A percentile compares a stretch with the other conserved stretches of the same genome.
Evolutionary conservation across 768 basidiomycete species (phyloP).

Genomic region (Termitomyces bulborhizus): DNA sequence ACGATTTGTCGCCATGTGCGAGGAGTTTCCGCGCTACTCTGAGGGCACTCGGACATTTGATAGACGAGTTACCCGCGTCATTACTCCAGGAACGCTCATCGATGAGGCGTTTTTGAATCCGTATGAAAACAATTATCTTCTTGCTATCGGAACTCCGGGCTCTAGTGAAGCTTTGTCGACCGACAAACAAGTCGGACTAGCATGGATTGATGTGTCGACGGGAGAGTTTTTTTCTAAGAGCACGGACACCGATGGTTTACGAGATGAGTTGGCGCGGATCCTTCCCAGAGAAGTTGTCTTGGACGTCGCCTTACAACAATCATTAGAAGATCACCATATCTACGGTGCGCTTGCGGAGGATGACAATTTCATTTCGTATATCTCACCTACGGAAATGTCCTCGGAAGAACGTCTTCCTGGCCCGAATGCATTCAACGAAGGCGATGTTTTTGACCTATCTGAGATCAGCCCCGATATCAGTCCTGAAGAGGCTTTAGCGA

Average conservation of each 20-base stretch:
- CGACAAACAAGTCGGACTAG: conserved; percentile 50
- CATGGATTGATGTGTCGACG: conserved; percentile 94
- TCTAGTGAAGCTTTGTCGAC: conserved; percentile 1
- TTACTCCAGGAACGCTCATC: conserved; percentile 92
- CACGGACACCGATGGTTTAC: conserved; percentile 46
- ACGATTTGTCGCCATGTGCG: conserved; percentile 88
- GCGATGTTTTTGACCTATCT: neutral
- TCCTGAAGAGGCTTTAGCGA: conserved; percentile 46
- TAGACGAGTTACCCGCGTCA: conserved; percentile 76
- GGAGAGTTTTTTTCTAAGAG: conserved; percentile 85
- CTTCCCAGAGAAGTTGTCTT: conserved; percentile 81
- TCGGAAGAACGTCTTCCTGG: neutral
- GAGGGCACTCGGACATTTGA: conserved; percentile 59
- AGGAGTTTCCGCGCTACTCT: conserved; percentile 67
- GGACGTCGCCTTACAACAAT: conserved; percentile 28
- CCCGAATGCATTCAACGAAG: neutral
- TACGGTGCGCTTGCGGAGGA: conserved; percentile 47
- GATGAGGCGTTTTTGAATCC: conserved; percentile 86
- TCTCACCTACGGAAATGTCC: conserved; percentile 13
- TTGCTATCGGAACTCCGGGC: conserved; percentile 45
- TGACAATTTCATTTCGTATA: conserved; percentile 47
- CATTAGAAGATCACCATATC: conserved; percentile 36
- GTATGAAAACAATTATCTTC: conserved; percentile 85
- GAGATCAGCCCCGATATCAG: conserved; percentile 14
- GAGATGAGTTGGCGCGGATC: conserved; percentile 80